Base-by-base conservation (phyloP, 257 asterid genomes). In the Galeopsis tetrahit region DNA sequence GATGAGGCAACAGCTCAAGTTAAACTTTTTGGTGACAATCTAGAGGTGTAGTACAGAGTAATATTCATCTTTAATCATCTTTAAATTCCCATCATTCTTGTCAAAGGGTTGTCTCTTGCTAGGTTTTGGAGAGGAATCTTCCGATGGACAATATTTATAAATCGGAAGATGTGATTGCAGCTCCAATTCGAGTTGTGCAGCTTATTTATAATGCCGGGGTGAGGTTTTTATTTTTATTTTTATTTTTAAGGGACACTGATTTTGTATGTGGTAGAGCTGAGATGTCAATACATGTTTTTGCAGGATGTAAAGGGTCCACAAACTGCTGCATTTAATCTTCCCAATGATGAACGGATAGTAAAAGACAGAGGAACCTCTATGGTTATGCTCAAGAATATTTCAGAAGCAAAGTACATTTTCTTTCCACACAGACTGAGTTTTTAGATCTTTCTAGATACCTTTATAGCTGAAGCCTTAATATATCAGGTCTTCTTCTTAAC, bases 241-340 rank as follows among this genome's bases (percentile, higher is more conserved):
- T 7, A 15, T 53, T 52, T 56, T 60, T 60, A 48, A 69, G 63
- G 33, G 32, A 52, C 36, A 51, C 21, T 63, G 64, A 10, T 6
- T 10, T 56, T 11, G 44, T 40, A 28, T 67, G 63, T 75, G 57
- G 60, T 42, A 35, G 42, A 56, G 31, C 61, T 63, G 66, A 70
- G 67, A 49, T 57, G 42, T 65, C 43, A n/a, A 40, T 63, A 3
- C 69, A 46, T 46, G 2, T 21, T 66, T 71, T 40, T 83, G 77
- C 88, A 91, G 99, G 98, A 94, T 39, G 97, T 94, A 66, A 89
- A 91, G 82, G 99, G 98, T 68, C 99, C 99, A 74, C 99, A 94
- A 81, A 91, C 99, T 75, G 96, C 86, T 68, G 99, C 99, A 38
- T 94, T 89, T 85, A 94, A 94, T 80, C 99, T 94, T 79, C 99